Evolutionary conservation across 1,284 basidiomycete species (phyloP), one percentile per base, ranked within the genome.

Genomic region (Hemileia vastatrix): DNA sequence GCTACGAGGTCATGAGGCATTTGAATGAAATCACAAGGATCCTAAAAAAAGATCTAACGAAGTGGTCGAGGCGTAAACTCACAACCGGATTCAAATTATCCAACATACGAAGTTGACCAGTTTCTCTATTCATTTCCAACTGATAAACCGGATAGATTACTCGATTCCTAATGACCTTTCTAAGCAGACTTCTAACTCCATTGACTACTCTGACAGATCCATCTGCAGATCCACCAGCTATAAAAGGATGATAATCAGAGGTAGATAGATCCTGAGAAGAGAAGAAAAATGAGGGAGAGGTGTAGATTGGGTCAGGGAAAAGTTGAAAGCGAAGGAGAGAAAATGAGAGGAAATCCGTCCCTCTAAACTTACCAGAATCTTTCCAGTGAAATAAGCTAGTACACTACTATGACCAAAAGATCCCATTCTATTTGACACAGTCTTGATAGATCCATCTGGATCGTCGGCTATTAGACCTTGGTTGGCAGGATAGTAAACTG

Each of bases 111-210:
- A 47, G 24, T 33, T 50, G 8, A 18, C 57, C 57, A 19, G 43
- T 31, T 19, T 18, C 24, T 21, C 57, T 48, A 52, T 59, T 52
- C 43, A 59, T 27, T 21, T 59, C 57, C 11, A 59, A 52, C 18
- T 47, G 8, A 31, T 27, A 59, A 18, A 59, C 23, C 19, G 23
- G 47, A 21, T 27, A 43, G 31, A 8, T 45, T n/a, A n/a, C n/a
- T n/a, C n/a, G n/a, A n/a, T n/a, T n/a, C n/a, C n/a, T n/a, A n/a
- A n/a, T n/a, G n/a, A 15, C 13, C 5, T 18, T 36, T 45, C 36
- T 43, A 27, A 45, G 9, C 11, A 57, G 8, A 19, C 23, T 57
- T 24, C 19, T 23, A 13, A 59, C 5, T 15, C 40, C 31, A 33
- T 54, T 54, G 19, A 21, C 36, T 3, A 59, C 24, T 52, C 48